Base-by-base conservation (phyloP, 2,329 filamentous ascomycete species). In the Colletotrichum godetiae region DNA sequence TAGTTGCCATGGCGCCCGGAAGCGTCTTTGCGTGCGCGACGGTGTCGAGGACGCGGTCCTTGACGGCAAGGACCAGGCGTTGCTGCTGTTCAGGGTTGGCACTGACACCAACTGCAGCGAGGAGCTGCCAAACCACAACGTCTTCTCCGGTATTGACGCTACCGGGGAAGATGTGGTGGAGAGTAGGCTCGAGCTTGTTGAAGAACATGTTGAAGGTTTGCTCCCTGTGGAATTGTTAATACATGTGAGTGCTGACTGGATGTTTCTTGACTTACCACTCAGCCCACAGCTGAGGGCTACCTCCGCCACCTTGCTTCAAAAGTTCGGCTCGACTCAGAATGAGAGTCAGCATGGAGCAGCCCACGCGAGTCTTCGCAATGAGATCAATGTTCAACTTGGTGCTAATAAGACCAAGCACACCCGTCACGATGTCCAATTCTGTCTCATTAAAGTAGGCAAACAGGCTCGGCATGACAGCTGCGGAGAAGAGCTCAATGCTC, bases 41-140 rank as follows among this genome's bases (percentile, higher is more conserved):
- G 0, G 97, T 98, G 81, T 98, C 95, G 90, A 98, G 97, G 72
- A 99, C 97, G 67, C 96, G 93, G 79, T 99, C 97, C 89, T 98
- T 99, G 78, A 99, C 97, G 53, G 95, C 95, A 79, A 98, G 90
- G 11, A 99, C 97, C 68, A 99, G 88, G 71, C 95, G 91, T 81
- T 98, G 96, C 83, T 99, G 97, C 84, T 99, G 97, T 77, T 98
- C 95, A 15, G 95, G 95, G 80, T 91, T 95, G 42, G 97, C 96
- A 64, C 94, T 95, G 76, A 98, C 97, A 75, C 97, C 97, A 83
- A 98, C 95, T 13, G 96, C 95, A 10, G 97, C 97, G 76, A 99
- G 88, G 82, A 98, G 97, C 83, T 98, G 96, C 97, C 97, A 99
- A 52, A 98, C 95, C 80, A 98, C 97, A 79, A 98, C 93, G 79